Percentiles rank a stretch among this genome's conserved stretches.
Conservation (phyloP, 2,329 filamentous ascomycete genomes). For the Aspergillus niger region DNA sequence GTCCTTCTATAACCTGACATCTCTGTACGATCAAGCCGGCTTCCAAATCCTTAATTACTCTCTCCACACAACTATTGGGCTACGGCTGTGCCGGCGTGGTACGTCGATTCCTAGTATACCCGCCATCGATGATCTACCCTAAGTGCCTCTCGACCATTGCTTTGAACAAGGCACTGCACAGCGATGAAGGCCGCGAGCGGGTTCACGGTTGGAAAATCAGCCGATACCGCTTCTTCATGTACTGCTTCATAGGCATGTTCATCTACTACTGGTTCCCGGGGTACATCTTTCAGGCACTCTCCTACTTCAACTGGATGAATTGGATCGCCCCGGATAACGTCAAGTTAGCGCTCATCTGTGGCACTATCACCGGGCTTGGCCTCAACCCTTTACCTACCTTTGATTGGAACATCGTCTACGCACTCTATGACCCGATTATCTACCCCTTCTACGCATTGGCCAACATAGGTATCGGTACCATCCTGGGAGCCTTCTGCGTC, state of each 20-base stretch:
- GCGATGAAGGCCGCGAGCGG: not conserved
- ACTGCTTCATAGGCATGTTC: slow-evolving; percentile 11
- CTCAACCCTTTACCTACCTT: slow-evolving; percentile 13
- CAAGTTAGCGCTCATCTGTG: slow-evolving; percentile 8
- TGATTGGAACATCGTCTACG: slow-evolving; percentile 12
- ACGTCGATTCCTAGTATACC: slow-evolving; percentile 13
- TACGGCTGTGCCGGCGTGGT: slow-evolving; percentile 11
- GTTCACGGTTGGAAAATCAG: slow-evolving; percentile 6
- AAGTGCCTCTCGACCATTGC: slow-evolving; percentile 9
- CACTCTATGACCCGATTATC: slow-evolving; percentile 4
- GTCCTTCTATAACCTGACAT: slow-evolving; percentile 2
- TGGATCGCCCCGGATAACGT: slow-evolving; percentile 13
- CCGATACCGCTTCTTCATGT: slow-evolving; percentile 12
- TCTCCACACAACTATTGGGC: slow-evolving; percentile 10
- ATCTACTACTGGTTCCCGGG: slow-evolving; percentile 13
- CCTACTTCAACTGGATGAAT: slow-evolving; percentile 16
- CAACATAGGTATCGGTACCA: slow-evolving; percentile 4
- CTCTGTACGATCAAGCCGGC: not conserved
- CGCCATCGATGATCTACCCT: slow-evolving; percentile 11
- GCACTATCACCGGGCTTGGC: slow-evolving; percentile 4
- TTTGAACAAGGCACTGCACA: slow-evolving; percentile 12
- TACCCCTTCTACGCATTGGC: slow-evolving; percentile 9
- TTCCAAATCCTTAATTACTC: slow-evolving; percentile 8
- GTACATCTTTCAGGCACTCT: slow-evolving; percentile 8
- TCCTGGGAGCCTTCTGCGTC: slow-evolving; percentile 2